Evolutionary conservation across 2,329 filamentous ascomycete species (phyloP).

Genomic region (Pyrenophora teres): DNA sequence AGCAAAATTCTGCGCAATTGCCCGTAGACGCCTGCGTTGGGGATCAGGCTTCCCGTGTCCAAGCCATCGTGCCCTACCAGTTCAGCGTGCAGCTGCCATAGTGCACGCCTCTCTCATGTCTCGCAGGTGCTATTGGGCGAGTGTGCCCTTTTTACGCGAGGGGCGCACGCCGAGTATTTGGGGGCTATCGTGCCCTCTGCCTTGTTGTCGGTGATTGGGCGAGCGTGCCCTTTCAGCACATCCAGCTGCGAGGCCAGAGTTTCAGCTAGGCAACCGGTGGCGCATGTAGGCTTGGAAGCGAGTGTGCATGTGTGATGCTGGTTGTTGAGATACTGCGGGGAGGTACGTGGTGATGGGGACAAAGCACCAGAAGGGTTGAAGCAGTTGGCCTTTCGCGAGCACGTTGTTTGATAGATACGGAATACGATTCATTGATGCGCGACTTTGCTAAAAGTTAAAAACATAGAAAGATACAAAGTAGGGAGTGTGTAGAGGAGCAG

Average conservation of each 20-base stretch:
- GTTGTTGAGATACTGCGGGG: no score
- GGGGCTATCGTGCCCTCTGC: not conserved
- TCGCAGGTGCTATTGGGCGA: not conserved
- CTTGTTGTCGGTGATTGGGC: not conserved
- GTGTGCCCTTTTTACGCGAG: not conserved
- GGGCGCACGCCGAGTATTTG: not conserved
- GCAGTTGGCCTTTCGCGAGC: no score
- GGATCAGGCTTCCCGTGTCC: not conserved
- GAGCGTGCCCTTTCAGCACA: not conserved
- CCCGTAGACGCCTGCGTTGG: not conserved
- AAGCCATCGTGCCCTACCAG: slow-evolving; percentile 8
- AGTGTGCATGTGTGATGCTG: no score
- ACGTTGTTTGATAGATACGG: no score
- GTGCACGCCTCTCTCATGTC: not conserved
- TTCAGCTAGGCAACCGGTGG: not conserved
- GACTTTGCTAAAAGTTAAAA: no score
- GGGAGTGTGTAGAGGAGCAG: no score
- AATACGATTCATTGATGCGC: no score
- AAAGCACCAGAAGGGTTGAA: no score
- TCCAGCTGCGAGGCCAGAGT: not conserved
- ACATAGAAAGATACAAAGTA: no score
- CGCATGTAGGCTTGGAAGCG: no score
- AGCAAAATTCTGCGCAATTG: not conserved
- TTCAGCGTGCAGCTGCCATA: not conserved
- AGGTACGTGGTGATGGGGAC: not conserved